Base-by-base conservation (phyloP, 176 grass and related monocot genomes). In the Ensete ventricosum region DNA sequence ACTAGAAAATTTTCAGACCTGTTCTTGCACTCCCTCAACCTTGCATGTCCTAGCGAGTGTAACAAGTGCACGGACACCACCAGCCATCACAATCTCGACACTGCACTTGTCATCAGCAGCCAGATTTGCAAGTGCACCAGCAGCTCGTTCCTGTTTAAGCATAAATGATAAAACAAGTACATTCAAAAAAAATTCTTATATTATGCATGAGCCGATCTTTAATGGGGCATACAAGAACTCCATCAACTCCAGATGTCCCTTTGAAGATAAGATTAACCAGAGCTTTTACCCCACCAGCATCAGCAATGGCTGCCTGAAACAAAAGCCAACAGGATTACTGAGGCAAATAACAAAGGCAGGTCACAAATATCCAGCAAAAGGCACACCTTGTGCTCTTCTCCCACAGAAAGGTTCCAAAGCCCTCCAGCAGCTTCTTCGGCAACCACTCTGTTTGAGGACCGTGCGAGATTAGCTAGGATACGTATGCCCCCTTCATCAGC, bases 341-440 rank as follows among this genome's bases (percentile, higher is more conserved):
- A 54, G 24, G 21, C 4, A 1, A 25, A 12, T 2, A 53, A 54
- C n/a, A 9, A 84, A 71, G 29, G 62, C 58, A 50, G 53, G 76
- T 14, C 16, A 73, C 74, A 52, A 14, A 82, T 76, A 80, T 75
- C 5, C 25, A 69, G 14, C 10, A 20, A 48, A 68, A 2, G n/a
- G 11, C 53, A 69, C 80, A 99, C 95, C 95, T 99, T 99, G 73
- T 99, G 95, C 22, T 94, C 95, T 69, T 99, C 91, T 23, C 91
- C 95, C n/a, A 99, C 95, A 62, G 95, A 99, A 59, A 99, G 95
- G 84, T 94, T 99, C 95, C 95, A 99, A 81, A 99, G 91, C 52
- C 95, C 95, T 66, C 95, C 91, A 73, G 95, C 91, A 78, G 91
- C 95, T 80, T 99, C 95, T 89, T 99, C 95, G 77, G 95, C 91